phyloP scores from a whole-genome alignment of 106 monocot species.

The Dendrobium nobile region DNA sequence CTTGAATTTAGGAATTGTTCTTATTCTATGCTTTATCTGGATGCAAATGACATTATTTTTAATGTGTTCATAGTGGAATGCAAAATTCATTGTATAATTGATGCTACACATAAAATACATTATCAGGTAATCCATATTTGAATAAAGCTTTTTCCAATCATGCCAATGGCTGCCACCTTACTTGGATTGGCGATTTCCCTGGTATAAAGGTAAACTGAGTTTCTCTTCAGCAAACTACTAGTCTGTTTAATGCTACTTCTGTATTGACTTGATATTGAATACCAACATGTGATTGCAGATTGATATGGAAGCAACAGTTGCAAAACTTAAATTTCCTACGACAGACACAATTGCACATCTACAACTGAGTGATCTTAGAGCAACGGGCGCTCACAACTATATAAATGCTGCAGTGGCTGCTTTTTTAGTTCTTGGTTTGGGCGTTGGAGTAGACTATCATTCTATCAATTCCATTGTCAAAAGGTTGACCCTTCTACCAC shows the following conservation, averaged over 20 bases:
- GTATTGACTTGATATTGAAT: background rate
- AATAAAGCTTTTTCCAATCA: constrained; percentile 29
- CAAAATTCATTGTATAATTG: background rate
- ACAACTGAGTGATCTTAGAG: constrained; percentile 25
- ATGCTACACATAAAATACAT: background rate
- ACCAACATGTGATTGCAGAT: constrained; percentile 15
- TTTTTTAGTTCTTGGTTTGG: constrained; percentile 38
- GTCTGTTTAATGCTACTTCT: background rate
- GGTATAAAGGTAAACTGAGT: constrained; percentile 33
- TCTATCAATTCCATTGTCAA: constrained; percentile 21
- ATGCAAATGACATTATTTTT: background rate
- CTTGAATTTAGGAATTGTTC: background rate
- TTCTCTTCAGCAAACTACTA: background rate
- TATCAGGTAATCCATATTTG: constrained; percentile 38
- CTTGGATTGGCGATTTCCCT: constrained; percentile 41
- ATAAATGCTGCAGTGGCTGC: constrained; percentile 40
- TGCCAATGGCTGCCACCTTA: constrained; percentile 23
- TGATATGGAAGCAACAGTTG: constrained; percentile 23
- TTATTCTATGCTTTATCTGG: background rate
- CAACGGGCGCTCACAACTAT: constrained; percentile 42
- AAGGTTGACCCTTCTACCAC: constrained; percentile 26
- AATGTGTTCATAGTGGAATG: background rate
- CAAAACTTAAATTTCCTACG: constrained; percentile 13
- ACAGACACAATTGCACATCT: constrained; percentile 6
- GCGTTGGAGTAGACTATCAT: constrained; percentile 21